A percentile compares a stretch with the other conserved stretches of the same genome.
These are phyloP conservation scores for Clitocybe nebularis DNA, from an alignment of 1,284 basidiomycete species.

Conservation along the genomic window DNA sequence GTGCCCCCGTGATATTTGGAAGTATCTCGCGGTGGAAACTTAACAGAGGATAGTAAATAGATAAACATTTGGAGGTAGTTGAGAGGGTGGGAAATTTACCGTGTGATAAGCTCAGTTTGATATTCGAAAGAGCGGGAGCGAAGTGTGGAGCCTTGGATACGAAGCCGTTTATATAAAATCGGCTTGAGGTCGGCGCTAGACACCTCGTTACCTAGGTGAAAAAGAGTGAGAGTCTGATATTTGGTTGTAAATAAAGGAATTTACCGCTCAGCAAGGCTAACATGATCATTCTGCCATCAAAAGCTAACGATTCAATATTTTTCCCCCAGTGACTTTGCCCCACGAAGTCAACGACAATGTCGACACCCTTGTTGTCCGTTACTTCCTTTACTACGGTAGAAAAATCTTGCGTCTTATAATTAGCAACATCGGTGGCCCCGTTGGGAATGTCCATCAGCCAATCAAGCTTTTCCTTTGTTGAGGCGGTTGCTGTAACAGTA, in stretches of 20 bases:
- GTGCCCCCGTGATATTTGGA: constrained; percentile 52
- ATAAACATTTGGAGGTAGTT: background rate
- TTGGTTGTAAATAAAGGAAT: constrained; percentile 11
- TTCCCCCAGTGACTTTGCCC: constrained; percentile 80
- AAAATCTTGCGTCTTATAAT: constrained; percentile 86
- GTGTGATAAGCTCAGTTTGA: constrained; percentile 73
- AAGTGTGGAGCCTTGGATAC: constrained; percentile 87
- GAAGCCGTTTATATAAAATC: constrained; percentile 83
- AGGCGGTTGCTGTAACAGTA: constrained; percentile 82
- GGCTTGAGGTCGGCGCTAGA: constrained; percentile 62
- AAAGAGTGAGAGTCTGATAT: background rate
- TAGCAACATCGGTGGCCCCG: constrained; percentile 73
- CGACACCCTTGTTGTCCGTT: constrained; percentile 66
- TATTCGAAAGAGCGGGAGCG: constrained; percentile 78
- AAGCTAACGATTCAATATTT: constrained; percentile 75
- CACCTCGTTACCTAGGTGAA: constrained; percentile 54
- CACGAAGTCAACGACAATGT: constrained; percentile 88
- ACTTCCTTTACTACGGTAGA: constrained; percentile 60
- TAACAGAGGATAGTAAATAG: constrained; percentile 5
- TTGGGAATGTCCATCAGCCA: constrained; percentile 66
- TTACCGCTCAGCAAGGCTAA: constrained; percentile 70
- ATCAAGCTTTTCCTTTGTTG: constrained; percentile 79
- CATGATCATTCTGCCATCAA: constrained; percentile 78
- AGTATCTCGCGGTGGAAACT: constrained; percentile 48
- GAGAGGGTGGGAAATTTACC: constrained; percentile 34